A percentile compares a stretch with the other conserved stretches of the same genome.
Evolutionary conservation across 805 yeast genomes (phyloP).

Genomic region (Suhomyces emberorum): DNA sequence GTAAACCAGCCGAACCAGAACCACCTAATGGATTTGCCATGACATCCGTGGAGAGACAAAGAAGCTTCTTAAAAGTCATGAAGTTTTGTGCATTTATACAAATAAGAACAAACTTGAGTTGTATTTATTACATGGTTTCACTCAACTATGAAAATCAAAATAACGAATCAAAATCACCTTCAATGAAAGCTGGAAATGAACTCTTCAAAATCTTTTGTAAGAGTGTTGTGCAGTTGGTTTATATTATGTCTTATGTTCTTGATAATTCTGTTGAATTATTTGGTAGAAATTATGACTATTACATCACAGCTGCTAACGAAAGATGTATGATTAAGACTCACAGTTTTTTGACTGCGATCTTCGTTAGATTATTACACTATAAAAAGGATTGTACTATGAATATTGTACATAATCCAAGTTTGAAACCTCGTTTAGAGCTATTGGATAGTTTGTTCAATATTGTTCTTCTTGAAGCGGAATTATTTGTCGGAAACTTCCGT

Average conservation of each 20-base stretch:
- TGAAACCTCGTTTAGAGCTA: conserved; percentile 25
- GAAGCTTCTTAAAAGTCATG: conserved; percentile 30
- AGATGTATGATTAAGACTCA: conserved; percentile 41
- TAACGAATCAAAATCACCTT: conserved; percentile 23
- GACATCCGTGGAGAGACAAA: conserved; percentile 24
- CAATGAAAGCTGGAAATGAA: conserved; percentile 40
- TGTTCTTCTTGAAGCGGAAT: conserved; percentile 36
- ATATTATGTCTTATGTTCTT: conserved; percentile 41
- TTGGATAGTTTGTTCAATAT: conserved; percentile 30
- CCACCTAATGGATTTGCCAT: conserved; percentile 13
- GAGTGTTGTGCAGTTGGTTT: conserved; percentile 40
- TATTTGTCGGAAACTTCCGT: conserved; percentile 42
- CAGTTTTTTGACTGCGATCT: conserved; percentile 35
- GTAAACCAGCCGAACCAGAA: conserved; percentile 26
- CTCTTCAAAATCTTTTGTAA: conserved; percentile 40
- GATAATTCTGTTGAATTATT: conserved; percentile 41
- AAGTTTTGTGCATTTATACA: conserved; percentile 35
- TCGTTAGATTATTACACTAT: conserved; percentile 37
- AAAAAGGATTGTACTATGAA: conserved; percentile 29
- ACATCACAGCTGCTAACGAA: conserved; percentile 36
- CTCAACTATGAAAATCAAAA: conserved; percentile 36
- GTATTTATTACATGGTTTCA: conserved; percentile 40
- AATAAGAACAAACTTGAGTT: conserved; percentile 37
- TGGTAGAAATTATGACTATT: conserved; percentile 37
- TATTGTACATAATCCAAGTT: conserved; percentile 11